These are phyloP conservation scores for Zasmidium cellare DNA, from an alignment of 2,329 filamentous ascomycete genomes.

Conservation along the genomic window DNA sequence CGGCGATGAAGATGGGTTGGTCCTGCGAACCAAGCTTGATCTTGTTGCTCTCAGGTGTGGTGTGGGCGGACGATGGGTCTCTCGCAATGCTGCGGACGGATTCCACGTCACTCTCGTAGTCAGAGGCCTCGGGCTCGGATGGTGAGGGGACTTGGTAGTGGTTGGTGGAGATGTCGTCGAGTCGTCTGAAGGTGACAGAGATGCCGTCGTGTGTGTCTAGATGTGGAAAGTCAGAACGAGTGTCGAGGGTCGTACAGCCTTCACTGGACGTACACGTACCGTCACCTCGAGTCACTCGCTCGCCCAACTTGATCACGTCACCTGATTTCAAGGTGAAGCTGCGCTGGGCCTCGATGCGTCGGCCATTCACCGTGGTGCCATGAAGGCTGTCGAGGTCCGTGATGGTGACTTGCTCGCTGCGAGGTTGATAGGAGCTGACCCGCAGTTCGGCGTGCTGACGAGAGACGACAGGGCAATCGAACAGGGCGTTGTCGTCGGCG, in stretches of 20 bases:
- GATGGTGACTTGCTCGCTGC: constrained; percentile 26
- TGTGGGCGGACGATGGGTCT: constrained; percentile 27
- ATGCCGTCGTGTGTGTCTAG: constrained; percentile 31
- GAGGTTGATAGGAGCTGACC: constrained; percentile 11
- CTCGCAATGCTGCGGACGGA: constrained; percentile 15
- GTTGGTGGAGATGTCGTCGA: constrained; percentile 7
- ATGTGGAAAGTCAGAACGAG: constrained; percentile 1
- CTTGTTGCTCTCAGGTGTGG: constrained; percentile 29
- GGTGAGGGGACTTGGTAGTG: constrained; percentile 24
- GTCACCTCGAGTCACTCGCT: constrained; percentile 26
- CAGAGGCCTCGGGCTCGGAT: constrained; percentile 26
- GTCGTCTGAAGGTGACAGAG: constrained; percentile 20
- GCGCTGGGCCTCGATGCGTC: constrained; percentile 19
- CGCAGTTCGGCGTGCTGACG: constrained; percentile 36
- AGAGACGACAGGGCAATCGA: constrained; percentile 39
- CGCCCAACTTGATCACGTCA: constrained; percentile 36
- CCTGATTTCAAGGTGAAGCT: constrained; percentile 22
- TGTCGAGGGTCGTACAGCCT: constrained; percentile 1
- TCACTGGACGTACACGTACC: constrained; percentile 22
- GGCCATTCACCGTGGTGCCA: constrained; percentile 37
- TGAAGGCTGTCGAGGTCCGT: constrained; percentile 34
- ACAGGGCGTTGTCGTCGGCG: constrained; percentile 33
- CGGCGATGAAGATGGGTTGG: constrained; percentile 22
- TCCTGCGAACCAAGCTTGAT: constrained; percentile 23
- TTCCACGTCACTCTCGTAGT: constrained; percentile 23